Evolutionary conservation across 768 basidiomycete genomes (phyloP).

Genomic region (Macrolepiota fuliginosa): DNA sequence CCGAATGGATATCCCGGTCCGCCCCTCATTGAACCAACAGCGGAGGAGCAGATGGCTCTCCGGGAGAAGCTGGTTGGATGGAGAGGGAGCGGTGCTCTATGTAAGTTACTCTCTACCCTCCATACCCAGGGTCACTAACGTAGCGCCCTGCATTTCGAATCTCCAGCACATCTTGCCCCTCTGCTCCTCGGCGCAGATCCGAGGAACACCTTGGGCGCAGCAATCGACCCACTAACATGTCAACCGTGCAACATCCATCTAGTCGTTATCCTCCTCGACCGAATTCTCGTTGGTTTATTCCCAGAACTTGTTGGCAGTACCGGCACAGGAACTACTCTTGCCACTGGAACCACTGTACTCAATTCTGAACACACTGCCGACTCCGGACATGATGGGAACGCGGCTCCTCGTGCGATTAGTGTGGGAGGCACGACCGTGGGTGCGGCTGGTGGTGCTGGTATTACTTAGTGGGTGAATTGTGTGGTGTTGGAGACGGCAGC

Average conservation of each 20-base stretch:
- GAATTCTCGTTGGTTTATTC: conserved; percentile 66
- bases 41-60: conserved; percentile 69
- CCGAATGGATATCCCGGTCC: conserved; percentile 87
- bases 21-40: conserved; percentile 68
- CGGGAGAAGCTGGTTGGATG: conserved; percentile 40
- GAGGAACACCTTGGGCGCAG: conserved; percentile 43
- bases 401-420: not conserved
- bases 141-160: not conserved
- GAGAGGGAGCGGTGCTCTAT: conserved; percentile 31
- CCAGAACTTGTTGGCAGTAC: conserved; percentile 58
- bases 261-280: conserved; percentile 69
- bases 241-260: conserved; percentile 79
- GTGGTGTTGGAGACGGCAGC: not conserved
- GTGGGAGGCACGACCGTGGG: not conserved
- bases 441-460: not conserved
- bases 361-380: not conserved
- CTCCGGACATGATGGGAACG: not conserved
- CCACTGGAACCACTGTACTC: not conserved
- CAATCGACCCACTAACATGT: conserved; percentile 61
- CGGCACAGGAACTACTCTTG: not conserved
- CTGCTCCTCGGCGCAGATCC: conserved; percentile 56
- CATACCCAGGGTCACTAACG: not conserved
- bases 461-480: no score
- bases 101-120: conserved; percentile 24
- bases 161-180: conserved; percentile 40